A percentile compares a stretch with the other conserved stretches of the same genome.
Evolutionary conservation across 306 rosid genomes (phyloP).

Genomic region (Cyamopsis tetragonoloba): DNA sequence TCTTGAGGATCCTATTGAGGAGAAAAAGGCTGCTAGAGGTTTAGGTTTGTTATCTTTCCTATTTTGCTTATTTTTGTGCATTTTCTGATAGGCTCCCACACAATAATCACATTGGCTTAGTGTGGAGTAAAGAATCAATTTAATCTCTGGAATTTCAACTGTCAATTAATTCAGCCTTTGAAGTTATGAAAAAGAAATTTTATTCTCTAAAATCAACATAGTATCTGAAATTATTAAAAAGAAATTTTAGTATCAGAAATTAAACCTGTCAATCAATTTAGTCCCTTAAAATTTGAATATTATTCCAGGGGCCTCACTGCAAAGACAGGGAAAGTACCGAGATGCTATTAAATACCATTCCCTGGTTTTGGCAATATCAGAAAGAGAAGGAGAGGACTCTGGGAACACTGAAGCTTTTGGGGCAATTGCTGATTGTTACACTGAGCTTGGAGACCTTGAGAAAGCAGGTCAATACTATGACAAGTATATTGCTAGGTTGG

Average conservation of each 20-base stretch:
- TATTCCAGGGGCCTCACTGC: constrained; percentile 82
- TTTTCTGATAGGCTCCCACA: background rate
- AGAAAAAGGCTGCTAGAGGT: constrained; percentile 97
- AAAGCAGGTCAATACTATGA: constrained; percentile 78
- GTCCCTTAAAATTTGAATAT: constrained; percentile 5
- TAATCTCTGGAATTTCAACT: too few relatives aligned
- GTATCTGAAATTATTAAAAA: too few relatives aligned
- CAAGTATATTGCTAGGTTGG: constrained; percentile 71
- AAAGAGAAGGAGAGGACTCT: constrained; percentile 80
- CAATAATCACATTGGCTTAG: background rate
- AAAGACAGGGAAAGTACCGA: constrained; percentile 79
- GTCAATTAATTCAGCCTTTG: too few relatives aligned
- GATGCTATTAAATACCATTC: constrained; percentile 89
- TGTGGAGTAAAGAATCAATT: background rate
- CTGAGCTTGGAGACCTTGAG: constrained; percentile 97
- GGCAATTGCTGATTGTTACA: constrained; percentile 95
- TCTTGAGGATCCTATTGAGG: constrained; percentile 74
- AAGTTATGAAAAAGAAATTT: too few relatives aligned
- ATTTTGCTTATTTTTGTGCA: background rate
- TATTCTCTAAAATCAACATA: too few relatives aligned
- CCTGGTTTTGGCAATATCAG: constrained; percentile 73
- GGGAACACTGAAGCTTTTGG: constrained; percentile 95
- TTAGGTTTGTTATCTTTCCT: constrained; percentile 56
- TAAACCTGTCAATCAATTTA: too few relatives aligned
- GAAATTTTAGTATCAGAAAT: too few relatives aligned